Base-by-base conservation (phyloP, 179 eudicot species). In the Corrigiola litoralis region DNA sequence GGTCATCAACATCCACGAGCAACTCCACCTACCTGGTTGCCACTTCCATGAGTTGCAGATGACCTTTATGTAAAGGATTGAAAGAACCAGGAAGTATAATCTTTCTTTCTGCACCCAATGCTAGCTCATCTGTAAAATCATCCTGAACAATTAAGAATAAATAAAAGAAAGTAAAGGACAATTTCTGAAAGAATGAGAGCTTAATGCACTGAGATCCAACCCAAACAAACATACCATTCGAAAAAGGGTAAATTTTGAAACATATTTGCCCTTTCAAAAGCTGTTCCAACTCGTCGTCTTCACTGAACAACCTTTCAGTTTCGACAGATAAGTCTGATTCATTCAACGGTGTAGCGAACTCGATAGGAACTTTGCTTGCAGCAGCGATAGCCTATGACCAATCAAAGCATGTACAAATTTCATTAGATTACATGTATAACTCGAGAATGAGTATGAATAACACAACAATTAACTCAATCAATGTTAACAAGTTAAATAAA, bases 51-150 rank as follows among this genome's bases (percentile, higher is more conserved):
- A 94, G 97, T 76, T 82, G 94, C 45, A 90, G 68, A 71, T 94
- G 99, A 58, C 99, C 99, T 71, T 86, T 88, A 62, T 94, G 99
- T 70, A 94, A 77, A 14, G 99, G 99, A 74, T 88, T 88, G 77
- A 94, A 94, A 12, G 99, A 94, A 54, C 99, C 99, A 31, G 99
- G 79, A 21, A 94, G 81, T 58, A 94, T 82, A 28, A 91, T 79
- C 76, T 79, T 94, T 79, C 99, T 88, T 54, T 85, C 96, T 34
- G 68, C 71, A 63, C 61, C 73, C 17, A 71, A 72, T 53, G 66
- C 25, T 52, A 69, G 64, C 31, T 38, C 59, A 50, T 70, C 98
- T 92, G 90, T 68, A 32, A 77, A 81, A 72, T 46, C 13, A 80
- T 25, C 42, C 38, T 57, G 29, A 61, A 33, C 12, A 4, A 40